phyloP scores from a whole-genome alignment of 305 asterid species.

The Solanum aculeatissimum region DNA sequence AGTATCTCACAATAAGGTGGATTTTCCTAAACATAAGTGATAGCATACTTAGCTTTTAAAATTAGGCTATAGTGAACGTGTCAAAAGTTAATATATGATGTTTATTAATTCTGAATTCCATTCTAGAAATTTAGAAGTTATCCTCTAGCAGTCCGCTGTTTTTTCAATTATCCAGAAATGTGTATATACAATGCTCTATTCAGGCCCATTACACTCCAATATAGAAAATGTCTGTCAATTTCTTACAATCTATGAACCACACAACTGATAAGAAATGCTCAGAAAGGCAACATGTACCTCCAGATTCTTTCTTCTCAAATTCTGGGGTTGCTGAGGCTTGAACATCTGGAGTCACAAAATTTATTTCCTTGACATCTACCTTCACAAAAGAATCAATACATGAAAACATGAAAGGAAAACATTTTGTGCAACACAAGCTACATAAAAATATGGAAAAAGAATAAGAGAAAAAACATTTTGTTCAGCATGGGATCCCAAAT shows the following conservation, averaged over 20 bases:
- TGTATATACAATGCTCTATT: neutral
- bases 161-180: neutral
- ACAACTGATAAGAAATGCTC: neutral
- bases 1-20: neutral
- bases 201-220: neutral
- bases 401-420: neutral
- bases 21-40: neutral
- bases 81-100: neutral
- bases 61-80: neutral
- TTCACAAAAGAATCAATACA: slow-evolving; percentile 5
- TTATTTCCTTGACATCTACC: slow-evolving; percentile 48
- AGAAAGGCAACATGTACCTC: slow-evolving; percentile 19
- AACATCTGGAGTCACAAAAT: slow-evolving; percentile 33
- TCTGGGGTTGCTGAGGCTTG: slow-evolving; percentile 5
- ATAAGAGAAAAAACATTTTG: neutral
- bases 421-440: neutral
- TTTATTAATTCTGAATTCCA: neutral
- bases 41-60: neutral
- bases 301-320: slow-evolving; percentile 13
- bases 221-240: neutral
- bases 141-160: neutral
- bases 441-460: neutral
- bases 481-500: neutral
- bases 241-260: neutral
- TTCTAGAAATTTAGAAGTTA: neutral